These are phyloP conservation scores for Ophiostoma perfectum DNA, from an alignment of 2,329 filamentous ascomycete species.

Conservation along the genomic window DNA sequence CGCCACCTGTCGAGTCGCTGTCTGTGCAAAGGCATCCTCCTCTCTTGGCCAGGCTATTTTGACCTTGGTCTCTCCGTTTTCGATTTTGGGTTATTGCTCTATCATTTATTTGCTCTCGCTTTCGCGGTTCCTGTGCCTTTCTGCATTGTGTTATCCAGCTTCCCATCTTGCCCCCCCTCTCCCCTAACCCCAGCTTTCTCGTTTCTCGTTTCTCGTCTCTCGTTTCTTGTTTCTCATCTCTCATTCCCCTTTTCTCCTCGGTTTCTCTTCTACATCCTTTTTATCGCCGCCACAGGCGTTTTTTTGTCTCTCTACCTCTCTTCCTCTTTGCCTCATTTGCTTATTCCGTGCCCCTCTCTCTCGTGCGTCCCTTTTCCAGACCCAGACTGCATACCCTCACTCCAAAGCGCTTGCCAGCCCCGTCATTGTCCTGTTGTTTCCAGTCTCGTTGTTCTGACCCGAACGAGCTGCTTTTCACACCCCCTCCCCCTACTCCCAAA, in stretches of 20 bases:
- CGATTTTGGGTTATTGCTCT: background rate
- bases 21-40: background rate
- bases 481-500: conserved; percentile 20
- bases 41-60: background rate
- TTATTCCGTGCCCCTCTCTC: background rate
- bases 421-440: conserved; percentile 18
- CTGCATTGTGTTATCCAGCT: background rate
- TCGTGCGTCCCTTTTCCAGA: conserved; percentile 4
- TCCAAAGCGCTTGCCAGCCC: conserved; percentile 18
- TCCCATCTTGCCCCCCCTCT: conserved; percentile 2
- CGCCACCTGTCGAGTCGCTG: background rate
- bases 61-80: background rate
- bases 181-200: conserved; percentile 1
- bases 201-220: background rate
- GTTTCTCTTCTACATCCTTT: background rate
- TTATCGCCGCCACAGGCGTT: conserved; percentile 3
- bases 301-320: background rate
- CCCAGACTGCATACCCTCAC: conserved; percentile 12
- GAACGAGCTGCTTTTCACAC: conserved; percentile 17
- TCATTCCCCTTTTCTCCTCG: background rate
- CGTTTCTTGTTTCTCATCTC: background rate
- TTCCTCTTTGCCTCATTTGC: background rate
- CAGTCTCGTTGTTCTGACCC: conserved; percentile 17
- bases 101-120: background rate
- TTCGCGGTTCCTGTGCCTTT: background rate